A percentile compares a stretch with the other conserved stretches of the same genome.
phyloP scores from a whole-genome alignment of 805 yeast species.

The Pichia eremophila region DNA sequence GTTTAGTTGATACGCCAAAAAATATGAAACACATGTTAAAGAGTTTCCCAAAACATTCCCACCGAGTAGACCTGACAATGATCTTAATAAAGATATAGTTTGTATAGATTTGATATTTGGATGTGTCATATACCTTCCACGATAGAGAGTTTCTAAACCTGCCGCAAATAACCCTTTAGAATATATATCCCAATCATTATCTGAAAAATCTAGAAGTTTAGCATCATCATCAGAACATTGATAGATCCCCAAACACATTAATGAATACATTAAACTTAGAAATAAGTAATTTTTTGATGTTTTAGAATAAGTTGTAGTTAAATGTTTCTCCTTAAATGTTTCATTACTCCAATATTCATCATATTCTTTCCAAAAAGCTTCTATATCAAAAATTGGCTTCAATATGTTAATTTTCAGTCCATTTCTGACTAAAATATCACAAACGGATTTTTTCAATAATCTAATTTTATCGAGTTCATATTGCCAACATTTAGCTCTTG shows the following conservation, averaged over 20 bases:
- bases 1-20: constrained; percentile 19
- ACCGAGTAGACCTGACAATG: constrained; percentile 22
- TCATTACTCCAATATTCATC: constrained; percentile 25
- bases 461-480: constrained; percentile 16
- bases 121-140: constrained; percentile 27
- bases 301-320: constrained; percentile 18
- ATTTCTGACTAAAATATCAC: constrained; percentile 15
- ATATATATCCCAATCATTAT: constrained; percentile 20
- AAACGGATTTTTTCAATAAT: constrained; percentile 12
- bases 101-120: constrained; percentile 22
- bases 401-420: constrained; percentile 16
- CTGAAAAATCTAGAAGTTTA: constrained; percentile 14
- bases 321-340: constrained; percentile 16
- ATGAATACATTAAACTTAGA: constrained; percentile 24
- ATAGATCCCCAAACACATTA: constrained; percentile 24
- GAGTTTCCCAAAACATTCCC: constrained; percentile 24
- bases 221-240: constrained; percentile 17
- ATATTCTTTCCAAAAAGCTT: constrained; percentile 61
- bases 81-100: constrained; percentile 19
- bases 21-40: constrained; percentile 14
- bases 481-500: constrained; percentile 20
- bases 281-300: constrained; percentile 21
- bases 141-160: constrained; percentile 24
- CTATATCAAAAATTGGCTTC: constrained; percentile 45
- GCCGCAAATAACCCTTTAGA: constrained; percentile 24